Evolutionary conservation across 768 basidiomycete genomes (phyloP), one percentile per base, ranked within the genome.

Genomic region (Hysterangium stoloniferum): DNA sequence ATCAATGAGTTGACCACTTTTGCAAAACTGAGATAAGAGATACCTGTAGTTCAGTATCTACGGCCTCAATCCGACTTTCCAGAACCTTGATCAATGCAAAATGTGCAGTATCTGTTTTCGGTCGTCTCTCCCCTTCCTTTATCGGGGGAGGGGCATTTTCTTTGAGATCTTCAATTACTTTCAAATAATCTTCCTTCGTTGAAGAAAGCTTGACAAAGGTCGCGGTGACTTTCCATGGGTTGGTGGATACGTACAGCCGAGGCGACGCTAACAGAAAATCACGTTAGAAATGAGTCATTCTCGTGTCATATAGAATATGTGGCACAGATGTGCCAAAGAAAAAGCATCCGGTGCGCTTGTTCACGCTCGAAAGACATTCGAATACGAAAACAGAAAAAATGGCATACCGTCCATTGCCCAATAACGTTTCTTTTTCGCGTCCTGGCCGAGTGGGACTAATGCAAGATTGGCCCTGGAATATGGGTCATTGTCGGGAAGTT

Each of bases 331-430:
- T 63, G 68, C 70, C 59, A 66, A 62, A 59, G 56, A 62, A 64
- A 69, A 63, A 68, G 64, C 65, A 68, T 70, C 66, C 68, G 71
- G 69, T 66, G 49, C 4, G 31, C 19, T 19, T 42, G 25, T 22
- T 6, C 20, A 20, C 12, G 68, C 74, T n/a, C n/a, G n/a, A 86
- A 86, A 85, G 79, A 85, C 68, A 74, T 69, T 68, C 79, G 86
- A 86, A 85, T 79, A 84, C 57, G 50, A 52, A 56, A 58, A 62
- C 64, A 64, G 52, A 38, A 25, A 59, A 55, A 56, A 63, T 58
- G 73, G 88, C 89, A 75, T 73, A 93, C 89, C 86, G 79, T 92
- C 90, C 63, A 77, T 77, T 57, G 84, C 67, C 90, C 90, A 93
- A 67, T 81, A 93, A 45, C 90, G 84, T 65, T 78, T 86, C 57